These are phyloP conservation scores for Aspergillus sclerotiicarbonarius DNA, from an alignment of 495 filamentous ascomycete species.

Conservation along the genomic window DNA sequence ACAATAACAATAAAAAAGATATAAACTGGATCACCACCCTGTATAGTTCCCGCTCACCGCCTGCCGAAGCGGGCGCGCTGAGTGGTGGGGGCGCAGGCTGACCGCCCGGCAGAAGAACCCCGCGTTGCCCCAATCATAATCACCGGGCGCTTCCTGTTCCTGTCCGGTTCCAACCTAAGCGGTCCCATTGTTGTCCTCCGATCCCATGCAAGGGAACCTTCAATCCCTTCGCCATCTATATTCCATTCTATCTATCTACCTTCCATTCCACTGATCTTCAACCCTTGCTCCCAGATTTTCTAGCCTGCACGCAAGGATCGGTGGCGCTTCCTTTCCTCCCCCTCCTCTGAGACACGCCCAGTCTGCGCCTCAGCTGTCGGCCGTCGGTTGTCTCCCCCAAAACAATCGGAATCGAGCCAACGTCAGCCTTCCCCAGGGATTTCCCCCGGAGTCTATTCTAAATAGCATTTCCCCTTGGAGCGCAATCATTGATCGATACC, in stretches of 20 bases:
- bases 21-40: no score
- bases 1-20: no score
- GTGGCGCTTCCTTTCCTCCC: background rate
- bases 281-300: no score
- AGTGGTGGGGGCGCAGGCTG: conserved; percentile 10
- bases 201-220: conserved; percentile 30
- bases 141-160: conserved; percentile 10
- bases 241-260: background rate
- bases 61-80: background rate
- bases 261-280: no score
- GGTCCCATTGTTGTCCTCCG: background rate
- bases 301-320: background rate
- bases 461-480: conserved; percentile 8
- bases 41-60: conserved; percentile 10
- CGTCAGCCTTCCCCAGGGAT: background rate
- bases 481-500: conserved; percentile 1
- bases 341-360: background rate
- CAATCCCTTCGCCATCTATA: conserved; percentile 1
- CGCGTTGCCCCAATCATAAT: conserved; percentile 29
- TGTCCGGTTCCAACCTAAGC: background rate
- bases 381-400: conserved; percentile 8
- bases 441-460: conserved; percentile 5
- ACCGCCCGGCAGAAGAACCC: conserved; percentile 41
- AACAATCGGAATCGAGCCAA: conserved; percentile 18
- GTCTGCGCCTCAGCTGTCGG: background rate